Percentiles rank a stretch among this genome's conserved stretches.
These are phyloP conservation scores for Verticillium alfalfae DNA, from an alignment of 2,329 filamentous ascomycete genomes.

Conservation along the genomic window DNA sequence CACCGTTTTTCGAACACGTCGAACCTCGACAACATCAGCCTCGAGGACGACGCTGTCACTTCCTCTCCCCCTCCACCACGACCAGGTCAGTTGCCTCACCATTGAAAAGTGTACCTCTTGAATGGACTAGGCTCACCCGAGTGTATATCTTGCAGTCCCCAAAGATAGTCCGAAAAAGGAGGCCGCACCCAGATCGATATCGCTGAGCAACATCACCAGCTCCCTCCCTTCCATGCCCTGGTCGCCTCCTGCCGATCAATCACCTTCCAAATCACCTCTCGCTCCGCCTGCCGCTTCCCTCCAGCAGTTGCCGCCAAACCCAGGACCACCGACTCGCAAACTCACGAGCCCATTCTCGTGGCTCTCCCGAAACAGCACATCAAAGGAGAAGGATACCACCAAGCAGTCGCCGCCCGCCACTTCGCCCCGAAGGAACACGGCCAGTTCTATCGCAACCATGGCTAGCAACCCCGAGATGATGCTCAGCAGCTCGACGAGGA, in stretches of 20 bases:
- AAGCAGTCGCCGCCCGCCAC: constrained; percentile 45
- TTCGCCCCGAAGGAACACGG: constrained; percentile 62
- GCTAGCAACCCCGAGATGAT: constrained; percentile 78
- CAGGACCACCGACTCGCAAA: constrained; percentile 53
- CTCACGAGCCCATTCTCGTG: constrained; percentile 84
- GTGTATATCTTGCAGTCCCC: constrained; percentile 1
- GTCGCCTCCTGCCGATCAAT: constrained; percentile 52
- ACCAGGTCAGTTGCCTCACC: constrained; percentile 21
- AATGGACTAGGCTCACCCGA: constrained; percentile 5
- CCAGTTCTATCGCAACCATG: constrained; percentile 72
- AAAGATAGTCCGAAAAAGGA: constrained; percentile 29
- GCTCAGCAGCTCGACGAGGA: constrained; percentile 72
- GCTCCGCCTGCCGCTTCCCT: constrained; percentile 20
- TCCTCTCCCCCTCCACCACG: constrained; percentile 12
- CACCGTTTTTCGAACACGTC: constrained; percentile 40
- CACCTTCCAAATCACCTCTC: constrained; percentile 38
- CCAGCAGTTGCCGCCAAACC: constrained; percentile 21
- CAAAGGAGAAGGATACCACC: constrained; percentile 47
- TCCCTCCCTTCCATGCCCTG: constrained; percentile 69
- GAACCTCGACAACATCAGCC: constrained; percentile 56
- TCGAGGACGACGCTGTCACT: constrained; percentile 52
- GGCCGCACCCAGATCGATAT: constrained; percentile 49
- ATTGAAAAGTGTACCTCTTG: constrained; percentile 10
- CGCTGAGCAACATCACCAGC: constrained; percentile 65
- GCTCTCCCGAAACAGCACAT: constrained; percentile 64